Conservation (phyloP, 2,329 filamentous ascomycete genomes). For the Penicillium verrucosum region DNA sequence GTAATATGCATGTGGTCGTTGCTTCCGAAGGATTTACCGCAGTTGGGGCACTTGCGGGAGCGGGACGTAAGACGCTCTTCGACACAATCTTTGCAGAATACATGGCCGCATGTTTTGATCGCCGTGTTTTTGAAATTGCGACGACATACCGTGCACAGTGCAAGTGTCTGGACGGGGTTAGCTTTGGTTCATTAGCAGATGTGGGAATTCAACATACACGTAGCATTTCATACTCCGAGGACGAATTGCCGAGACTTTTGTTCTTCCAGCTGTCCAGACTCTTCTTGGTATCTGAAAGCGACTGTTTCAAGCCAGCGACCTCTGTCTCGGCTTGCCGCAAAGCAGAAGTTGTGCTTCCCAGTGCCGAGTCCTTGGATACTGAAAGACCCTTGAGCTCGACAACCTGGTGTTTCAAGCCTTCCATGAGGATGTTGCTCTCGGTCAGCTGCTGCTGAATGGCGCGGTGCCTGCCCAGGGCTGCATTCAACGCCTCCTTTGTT, state of each 20-base stretch:
- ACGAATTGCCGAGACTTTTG: slow-evolving; percentile 76
- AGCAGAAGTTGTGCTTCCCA: slow-evolving; percentile 60
- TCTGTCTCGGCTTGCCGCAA: slow-evolving; percentile 65
- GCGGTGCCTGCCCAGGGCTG: slow-evolving; percentile 68
- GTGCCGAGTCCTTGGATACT: slow-evolving; percentile 69
- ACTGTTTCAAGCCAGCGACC: slow-evolving; percentile 72
- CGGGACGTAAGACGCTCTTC: slow-evolving; percentile 85
- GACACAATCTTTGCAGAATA: slow-evolving; percentile 88
- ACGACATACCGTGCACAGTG: slow-evolving; percentile 88
- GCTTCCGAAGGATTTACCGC: slow-evolving; percentile 85
- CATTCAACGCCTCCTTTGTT: slow-evolving; percentile 72
- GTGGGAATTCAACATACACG: slow-evolving; percentile 61
- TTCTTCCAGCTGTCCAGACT: slow-evolving; percentile 82
- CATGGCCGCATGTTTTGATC: slow-evolving; percentile 89
- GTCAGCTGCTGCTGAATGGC: slow-evolving; percentile 67
- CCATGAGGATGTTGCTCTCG: slow-evolving; percentile 67
- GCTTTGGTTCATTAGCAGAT: slow-evolving; percentile 9
- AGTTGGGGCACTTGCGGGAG: slow-evolving; percentile 92
- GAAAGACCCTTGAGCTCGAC: slow-evolving; percentile 71
- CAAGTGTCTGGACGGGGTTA: slow-evolving; percentile 56
- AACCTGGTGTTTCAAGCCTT: slow-evolving; percentile 72
- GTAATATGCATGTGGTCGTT: slow-evolving; percentile 75
- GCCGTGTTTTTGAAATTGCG: slow-evolving; percentile 91
- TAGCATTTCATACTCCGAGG: slow-evolving; percentile 78
- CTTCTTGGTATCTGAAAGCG: slow-evolving; percentile 74